phyloP scores from a whole-genome alignment of 352 stramenopile genomes.

The Elongisporangium prolatum region DNA sequence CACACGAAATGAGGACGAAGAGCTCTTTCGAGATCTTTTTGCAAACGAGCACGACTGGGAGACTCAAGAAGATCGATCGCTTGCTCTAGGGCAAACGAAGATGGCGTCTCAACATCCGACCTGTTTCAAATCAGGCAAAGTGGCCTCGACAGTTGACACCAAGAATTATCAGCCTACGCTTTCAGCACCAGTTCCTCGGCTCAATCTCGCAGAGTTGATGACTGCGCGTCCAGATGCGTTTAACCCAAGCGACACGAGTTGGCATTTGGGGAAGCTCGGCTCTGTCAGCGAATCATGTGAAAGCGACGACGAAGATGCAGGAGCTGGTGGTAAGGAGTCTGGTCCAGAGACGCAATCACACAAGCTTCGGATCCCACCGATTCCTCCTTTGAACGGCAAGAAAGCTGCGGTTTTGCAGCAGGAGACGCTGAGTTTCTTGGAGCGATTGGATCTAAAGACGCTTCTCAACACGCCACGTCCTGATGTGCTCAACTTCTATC shows the following conservation, averaged over 20 bases:
- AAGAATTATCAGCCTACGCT: constrained; percentile 2
- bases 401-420: constrained; percentile 19
- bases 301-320: constrained; percentile 10
- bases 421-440: constrained; percentile 50
- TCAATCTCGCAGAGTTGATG: constrained; percentile 46
- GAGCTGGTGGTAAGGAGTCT: constrained; percentile 17
- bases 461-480: constrained; percentile 54
- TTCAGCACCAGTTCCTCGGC: constrained; percentile 21
- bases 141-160: not conserved
- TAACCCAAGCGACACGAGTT: not conserved
- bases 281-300: not conserved
- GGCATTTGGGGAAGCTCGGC: not conserved
- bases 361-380: constrained; percentile 3
- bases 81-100: not conserved
- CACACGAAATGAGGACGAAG: constrained; percentile 40
- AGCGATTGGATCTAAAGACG: constrained; percentile 58
- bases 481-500: constrained; percentile 45
- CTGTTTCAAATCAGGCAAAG: not conserved
- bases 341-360: constrained; percentile 7
- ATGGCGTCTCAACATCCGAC: not conserved
- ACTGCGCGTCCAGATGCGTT: constrained; percentile 21
- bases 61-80: not conserved
- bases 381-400: constrained; percentile 6
- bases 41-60: constrained; percentile 25
- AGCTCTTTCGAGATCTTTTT: constrained; percentile 68